These are phyloP conservation scores for Thielaviopsis populi DNA, from an alignment of 2,329 filamentous ascomycete species.

Conservation along the genomic window DNA sequence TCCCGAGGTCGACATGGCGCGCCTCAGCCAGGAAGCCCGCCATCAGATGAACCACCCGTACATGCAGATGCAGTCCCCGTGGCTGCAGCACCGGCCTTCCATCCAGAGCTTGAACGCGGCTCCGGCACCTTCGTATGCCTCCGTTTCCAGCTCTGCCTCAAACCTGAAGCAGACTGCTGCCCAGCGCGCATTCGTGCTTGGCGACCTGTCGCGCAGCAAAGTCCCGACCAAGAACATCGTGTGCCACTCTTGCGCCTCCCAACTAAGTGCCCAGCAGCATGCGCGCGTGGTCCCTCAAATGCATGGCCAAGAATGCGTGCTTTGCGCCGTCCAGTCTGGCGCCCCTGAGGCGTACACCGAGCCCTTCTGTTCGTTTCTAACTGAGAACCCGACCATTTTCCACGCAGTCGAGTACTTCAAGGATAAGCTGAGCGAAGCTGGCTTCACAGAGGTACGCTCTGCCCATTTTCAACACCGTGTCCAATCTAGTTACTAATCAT, in stretches of 20 bases:
- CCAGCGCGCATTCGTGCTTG: conserved; percentile 16
- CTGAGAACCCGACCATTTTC: conserved; percentile 82
- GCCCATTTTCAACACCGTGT: not conserved
- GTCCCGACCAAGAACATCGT: conserved; percentile 11
- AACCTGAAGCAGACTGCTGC: not conserved
- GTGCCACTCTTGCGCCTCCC: conserved; percentile 18
- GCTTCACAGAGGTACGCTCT: conserved; percentile 54
- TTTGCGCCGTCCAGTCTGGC: conserved; percentile 28
- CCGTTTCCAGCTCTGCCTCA: not conserved
- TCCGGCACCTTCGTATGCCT: not conserved
- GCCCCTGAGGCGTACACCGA: conserved; percentile 56
- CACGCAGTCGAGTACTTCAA: conserved; percentile 74
- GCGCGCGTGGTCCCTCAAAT: conserved; percentile 10
- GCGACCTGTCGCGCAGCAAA: conserved; percentile 9
- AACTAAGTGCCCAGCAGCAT: conserved; percentile 17
- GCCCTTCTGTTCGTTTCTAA: conserved; percentile 78
- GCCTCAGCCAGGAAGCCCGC: not conserved
- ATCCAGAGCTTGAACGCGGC: conserved; percentile 17
- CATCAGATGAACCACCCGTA: not conserved
- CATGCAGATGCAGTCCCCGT: not conserved
- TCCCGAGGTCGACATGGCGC: conserved; percentile 4
- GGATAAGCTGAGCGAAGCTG: conserved; percentile 52
- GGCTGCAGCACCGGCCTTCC: conserved; percentile 8
- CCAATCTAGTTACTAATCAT: conserved; percentile 16
- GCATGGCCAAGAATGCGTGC: conserved; percentile 22